Evolutionary conservation across 2,329 filamentous ascomycete genomes (phyloP).

Genomic region (Aspergillus arachidicola): DNA sequence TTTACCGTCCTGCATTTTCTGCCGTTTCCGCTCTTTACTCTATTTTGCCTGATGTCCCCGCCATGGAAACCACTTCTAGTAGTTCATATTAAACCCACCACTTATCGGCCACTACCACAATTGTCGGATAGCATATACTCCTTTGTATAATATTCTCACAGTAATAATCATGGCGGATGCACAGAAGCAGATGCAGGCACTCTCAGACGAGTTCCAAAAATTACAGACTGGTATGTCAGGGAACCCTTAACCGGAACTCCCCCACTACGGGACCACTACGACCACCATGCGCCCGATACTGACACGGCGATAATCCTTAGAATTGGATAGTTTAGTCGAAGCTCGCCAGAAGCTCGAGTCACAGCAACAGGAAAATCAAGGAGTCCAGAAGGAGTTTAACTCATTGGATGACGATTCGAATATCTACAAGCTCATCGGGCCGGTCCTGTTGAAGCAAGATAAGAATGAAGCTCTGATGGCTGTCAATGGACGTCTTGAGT

Average conservation of each 20-base stretch:
- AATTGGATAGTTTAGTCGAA: conserved; percentile 74
- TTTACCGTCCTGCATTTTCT: conserved; percentile 22
- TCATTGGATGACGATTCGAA: conserved; percentile 76
- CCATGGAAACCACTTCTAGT: conserved; percentile 1
- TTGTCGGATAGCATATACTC: neutral
- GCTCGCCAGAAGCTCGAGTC: conserved; percentile 88
- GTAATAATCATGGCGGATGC: conserved; percentile 63
- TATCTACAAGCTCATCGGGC: conserved; percentile 95
- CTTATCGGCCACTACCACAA: conserved; percentile 22
- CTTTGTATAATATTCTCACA: neutral
- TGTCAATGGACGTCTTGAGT: conserved; percentile 87
- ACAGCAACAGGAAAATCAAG: conserved; percentile 88
- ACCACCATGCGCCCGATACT: neutral
- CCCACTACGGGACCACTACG: neutral
- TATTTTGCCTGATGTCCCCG: conserved; percentile 30
- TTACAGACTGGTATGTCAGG: conserved; percentile 72
- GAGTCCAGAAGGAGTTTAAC: conserved; percentile 88
- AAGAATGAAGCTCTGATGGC: conserved; percentile 86
- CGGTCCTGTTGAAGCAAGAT: conserved; percentile 92
- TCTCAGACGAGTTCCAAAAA: conserved; percentile 86
- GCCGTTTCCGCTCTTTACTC: conserved; percentile 8
- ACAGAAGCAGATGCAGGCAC: conserved; percentile 75
- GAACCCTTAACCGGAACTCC: neutral
- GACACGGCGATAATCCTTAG: conserved; percentile 48
- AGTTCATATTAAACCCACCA: conserved; percentile 15